Percentiles rank a stretch among this genome's conserved stretches.
These are phyloP conservation scores for Aspergillus phoenicis DNA, from an alignment of 2,329 filamentous ascomycete genomes.

Conservation along the genomic window DNA sequence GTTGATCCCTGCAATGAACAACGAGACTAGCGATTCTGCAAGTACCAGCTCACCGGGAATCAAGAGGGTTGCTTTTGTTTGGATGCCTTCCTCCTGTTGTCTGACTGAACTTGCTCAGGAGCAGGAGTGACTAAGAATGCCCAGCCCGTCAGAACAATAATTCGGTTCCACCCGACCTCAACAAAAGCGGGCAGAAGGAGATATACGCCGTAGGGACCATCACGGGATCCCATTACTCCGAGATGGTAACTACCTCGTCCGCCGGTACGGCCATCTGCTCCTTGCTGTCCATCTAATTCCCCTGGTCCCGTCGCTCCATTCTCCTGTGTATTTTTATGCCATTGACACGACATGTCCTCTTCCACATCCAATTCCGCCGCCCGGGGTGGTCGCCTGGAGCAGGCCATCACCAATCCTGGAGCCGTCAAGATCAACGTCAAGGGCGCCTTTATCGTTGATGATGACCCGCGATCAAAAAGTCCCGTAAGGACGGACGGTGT, in stretches of 20 bases:
- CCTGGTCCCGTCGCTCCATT: slow-evolving; percentile 19
- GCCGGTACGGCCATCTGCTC: background rate
- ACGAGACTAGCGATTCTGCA: background rate
- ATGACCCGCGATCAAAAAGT: slow-evolving; percentile 60
- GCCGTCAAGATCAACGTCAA: slow-evolving; percentile 93
- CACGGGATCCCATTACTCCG: slow-evolving; percentile 37
- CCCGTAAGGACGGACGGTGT: slow-evolving; percentile 58
- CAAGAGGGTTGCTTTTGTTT: background rate
- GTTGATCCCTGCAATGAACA: background rate
- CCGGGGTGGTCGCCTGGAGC: slow-evolving; percentile 36
- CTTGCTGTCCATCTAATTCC: background rate
- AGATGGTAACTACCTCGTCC: slow-evolving; percentile 14
- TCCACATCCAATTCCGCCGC: slow-evolving; percentile 28
- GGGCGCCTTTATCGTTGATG: slow-evolving; percentile 94
- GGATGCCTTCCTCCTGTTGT: background rate
- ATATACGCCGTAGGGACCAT: slow-evolving; percentile 51
- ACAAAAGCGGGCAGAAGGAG: slow-evolving; percentile 45
- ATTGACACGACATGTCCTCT: slow-evolving; percentile 34
- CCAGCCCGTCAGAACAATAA: background rate
- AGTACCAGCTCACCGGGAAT: background rate
- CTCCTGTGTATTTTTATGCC: slow-evolving; percentile 13
- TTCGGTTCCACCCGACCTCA: slow-evolving; percentile 22
- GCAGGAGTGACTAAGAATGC: background rate
- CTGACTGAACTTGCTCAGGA: background rate
- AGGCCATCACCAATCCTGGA: slow-evolving; percentile 61